These are phyloP conservation scores for Spathaspora boniae DNA, from an alignment of 805 yeast species.

Conservation along the genomic window DNA sequence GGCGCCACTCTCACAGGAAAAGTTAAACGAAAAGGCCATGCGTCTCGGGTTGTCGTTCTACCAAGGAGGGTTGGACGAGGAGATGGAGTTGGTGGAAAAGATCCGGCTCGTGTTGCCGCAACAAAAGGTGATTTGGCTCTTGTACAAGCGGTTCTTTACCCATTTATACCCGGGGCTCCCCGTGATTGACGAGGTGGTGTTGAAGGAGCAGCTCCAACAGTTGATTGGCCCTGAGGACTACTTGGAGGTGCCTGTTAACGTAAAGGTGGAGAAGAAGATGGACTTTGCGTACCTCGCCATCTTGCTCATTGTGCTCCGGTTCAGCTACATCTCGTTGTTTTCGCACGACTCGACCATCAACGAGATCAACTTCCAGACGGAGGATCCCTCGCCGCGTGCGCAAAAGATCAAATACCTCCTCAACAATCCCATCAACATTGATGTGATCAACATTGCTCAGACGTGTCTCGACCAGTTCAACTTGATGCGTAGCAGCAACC, in stretches of 20 bases:
- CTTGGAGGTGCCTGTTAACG: constrained; percentile 20
- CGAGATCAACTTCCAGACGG: constrained; percentile 19
- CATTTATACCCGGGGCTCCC: constrained; percentile 45
- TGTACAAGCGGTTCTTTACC: constrained; percentile 39
- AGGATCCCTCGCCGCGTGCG: constrained; percentile 22
- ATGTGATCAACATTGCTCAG: constrained; percentile 28
- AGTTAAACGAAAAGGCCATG: constrained; percentile 11
- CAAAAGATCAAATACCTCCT: constrained; percentile 24
- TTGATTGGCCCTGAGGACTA: constrained; percentile 11
- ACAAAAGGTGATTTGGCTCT: constrained; percentile 32
- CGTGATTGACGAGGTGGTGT: constrained; percentile 34
- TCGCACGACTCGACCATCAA: constrained; percentile 25
- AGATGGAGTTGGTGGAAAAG: constrained; percentile 21
- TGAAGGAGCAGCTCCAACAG: constrained; percentile 17
- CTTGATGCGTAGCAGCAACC: constrained; percentile 35
- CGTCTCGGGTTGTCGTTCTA: constrained; percentile 26
- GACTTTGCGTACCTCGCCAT: constrained; percentile 34
- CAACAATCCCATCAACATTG: constrained; percentile 28
- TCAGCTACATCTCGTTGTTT: constrained; percentile 32
- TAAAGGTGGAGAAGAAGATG: constrained; percentile 23
- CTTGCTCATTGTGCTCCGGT: constrained; percentile 29
- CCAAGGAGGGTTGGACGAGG: constrained; percentile 26
- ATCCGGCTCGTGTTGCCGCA: constrained; percentile 37
- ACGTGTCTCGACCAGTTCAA: constrained; percentile 35
- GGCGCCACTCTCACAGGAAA: background rate